Base-by-base conservation (phyloP, 805 yeast genomes). In the Nakazawaea ambrosiae region DNA sequence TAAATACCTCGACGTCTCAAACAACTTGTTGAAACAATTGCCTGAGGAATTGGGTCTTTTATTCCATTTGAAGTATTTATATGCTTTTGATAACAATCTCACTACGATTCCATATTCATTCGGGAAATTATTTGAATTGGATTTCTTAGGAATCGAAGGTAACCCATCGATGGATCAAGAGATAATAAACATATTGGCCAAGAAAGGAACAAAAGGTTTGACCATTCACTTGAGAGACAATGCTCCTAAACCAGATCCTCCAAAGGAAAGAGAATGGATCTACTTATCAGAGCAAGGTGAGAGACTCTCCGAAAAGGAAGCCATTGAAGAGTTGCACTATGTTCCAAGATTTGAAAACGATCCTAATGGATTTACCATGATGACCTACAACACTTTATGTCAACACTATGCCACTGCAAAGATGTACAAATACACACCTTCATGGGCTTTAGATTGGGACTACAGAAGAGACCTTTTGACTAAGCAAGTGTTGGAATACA, bases 371-470 rank as follows among this genome's bases (percentile, higher is more conserved):
- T 88, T 92, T 57, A 81, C 96, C 1, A 63, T 89, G 33, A 70
- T 87, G 73, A 78, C 88, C 27, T 90, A 88, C 65, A 92, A 92
- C 62, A 86, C 94, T 2, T 67, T 92, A 55, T 92, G 98, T 59
- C 97, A 90, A 56, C 92, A 84, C 57, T 90, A 90, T 63, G 97
- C 97, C 2, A 87, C 96, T 3, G 73, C 92, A 16, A 82, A 78
- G 55, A 71, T 90, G 81, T 92, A 86, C 60, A 90, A 84, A 51
- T 90, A 85, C 55, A 88, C 97, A 1, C 97, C 97, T 17, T 77
- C 95, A 2, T 92, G 98, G 97, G 99, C 97, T 2, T 70, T 92
- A 45, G 76, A 78, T 37, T 90, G 97, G 97, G 83, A 83, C 10
- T 88, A 81, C 60, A 81, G 99, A 60, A 75, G 82, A 52, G 80